Percentiles rank a stretch among this genome's conserved stretches.
These are phyloP conservation scores for Fusarium duplospermum DNA, from an alignment of 2,329 filamentous ascomycete genomes.

Conservation along the genomic window DNA sequence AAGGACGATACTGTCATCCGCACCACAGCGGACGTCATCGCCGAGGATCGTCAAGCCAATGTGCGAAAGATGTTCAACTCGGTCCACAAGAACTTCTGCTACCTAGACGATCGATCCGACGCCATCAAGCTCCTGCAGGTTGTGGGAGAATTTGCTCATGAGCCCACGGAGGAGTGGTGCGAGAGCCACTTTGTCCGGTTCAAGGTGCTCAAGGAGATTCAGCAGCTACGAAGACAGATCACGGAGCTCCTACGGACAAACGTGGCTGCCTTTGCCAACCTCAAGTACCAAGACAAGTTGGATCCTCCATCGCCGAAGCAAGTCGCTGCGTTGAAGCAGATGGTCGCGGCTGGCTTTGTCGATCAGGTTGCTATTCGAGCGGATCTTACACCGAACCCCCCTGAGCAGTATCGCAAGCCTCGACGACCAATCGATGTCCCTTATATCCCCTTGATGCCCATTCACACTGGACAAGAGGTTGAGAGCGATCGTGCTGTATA, in stretches of 20 bases:
- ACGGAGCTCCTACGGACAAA: constrained; percentile 82
- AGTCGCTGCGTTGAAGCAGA: constrained; percentile 86
- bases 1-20: constrained; percentile 62
- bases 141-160: constrained; percentile 86
- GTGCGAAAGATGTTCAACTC: constrained; percentile 72
- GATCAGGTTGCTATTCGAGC: constrained; percentile 94
- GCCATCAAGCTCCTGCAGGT: constrained; percentile 91
- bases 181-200: constrained; percentile 84
- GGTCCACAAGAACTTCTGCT: constrained; percentile 82
- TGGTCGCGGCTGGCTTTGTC: constrained; percentile 91
- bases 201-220: constrained; percentile 88
- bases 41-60: constrained; percentile 76
- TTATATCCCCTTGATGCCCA: constrained; percentile 85
- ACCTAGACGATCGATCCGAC: constrained; percentile 85
- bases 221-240: constrained; percentile 85
- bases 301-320: constrained; percentile 73
- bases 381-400: constrained; percentile 82
- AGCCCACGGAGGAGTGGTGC: constrained; percentile 79
- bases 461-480: constrained; percentile 57
- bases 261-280: constrained; percentile 72
- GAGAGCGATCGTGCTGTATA: constrained; percentile 78
- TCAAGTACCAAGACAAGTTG: constrained; percentile 66
- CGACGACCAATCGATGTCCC: constrained; percentile 91
- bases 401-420: constrained; percentile 75
- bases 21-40: constrained; percentile 75